Conservation (phyloP, 1,284 basidiomycete genomes). For the Vanrija humicola region DNA sequence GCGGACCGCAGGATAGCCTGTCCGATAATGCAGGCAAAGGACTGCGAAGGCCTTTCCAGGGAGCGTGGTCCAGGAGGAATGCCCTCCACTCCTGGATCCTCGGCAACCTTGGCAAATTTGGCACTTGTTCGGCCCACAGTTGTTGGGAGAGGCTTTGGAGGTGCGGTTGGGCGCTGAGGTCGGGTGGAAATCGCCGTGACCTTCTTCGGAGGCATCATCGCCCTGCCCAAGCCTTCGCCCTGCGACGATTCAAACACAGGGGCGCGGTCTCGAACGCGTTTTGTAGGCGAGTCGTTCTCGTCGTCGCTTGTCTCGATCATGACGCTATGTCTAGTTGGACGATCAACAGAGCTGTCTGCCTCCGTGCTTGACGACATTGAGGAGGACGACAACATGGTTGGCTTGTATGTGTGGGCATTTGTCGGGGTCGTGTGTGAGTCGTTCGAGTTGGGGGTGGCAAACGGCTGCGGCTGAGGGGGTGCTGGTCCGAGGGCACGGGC, state of each 20-base stretch:
- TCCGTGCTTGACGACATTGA: constrained; percentile 7
- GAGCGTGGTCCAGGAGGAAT: constrained; percentile 80
- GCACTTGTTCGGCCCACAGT: constrained; percentile 30
- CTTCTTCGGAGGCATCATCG: not conserved
- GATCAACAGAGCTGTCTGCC: constrained; percentile 14
- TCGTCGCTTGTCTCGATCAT: constrained; percentile 32
- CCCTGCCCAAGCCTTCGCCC: not conserved
- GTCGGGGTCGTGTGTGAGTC: constrained; percentile 12
- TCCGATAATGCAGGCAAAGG: constrained; percentile 93
- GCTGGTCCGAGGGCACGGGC: constrained; percentile 44
- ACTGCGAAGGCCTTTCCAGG: constrained; percentile 69
- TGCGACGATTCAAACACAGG: constrained; percentile 5
- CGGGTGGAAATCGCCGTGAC: not conserved
- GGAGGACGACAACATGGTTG: constrained; percentile 3
- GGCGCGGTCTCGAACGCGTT: constrained; percentile 14
- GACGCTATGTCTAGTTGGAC: not conserved
- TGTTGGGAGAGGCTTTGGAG: constrained; percentile 1
- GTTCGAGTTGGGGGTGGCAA: constrained; percentile 22
- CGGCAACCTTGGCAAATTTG: constrained; percentile 42
- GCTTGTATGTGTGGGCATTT: constrained; percentile 1
- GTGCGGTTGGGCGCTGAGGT: not conserved
- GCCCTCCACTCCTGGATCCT: constrained; percentile 47
- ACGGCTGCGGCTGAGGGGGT: constrained; percentile 28
- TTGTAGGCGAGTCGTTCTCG: constrained; percentile 39
- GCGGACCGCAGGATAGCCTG: constrained; percentile 85